phyloP scores from a whole-genome alignment of 345 rosid species.

The Citrus hindsii region DNA sequence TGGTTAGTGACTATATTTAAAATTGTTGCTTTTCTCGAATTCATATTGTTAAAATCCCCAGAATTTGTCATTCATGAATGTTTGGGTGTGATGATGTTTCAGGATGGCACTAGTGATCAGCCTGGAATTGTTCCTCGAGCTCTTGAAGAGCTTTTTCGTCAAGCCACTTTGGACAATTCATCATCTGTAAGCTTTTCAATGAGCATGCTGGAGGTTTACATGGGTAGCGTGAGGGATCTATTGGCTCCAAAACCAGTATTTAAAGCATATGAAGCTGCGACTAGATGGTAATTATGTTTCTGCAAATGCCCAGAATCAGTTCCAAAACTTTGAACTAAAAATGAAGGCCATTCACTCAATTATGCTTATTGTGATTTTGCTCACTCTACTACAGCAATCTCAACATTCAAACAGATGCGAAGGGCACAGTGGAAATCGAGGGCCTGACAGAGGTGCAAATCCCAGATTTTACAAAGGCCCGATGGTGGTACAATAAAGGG shows the following conservation, averaged over 20 bases:
- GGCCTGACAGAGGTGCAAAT: constrained; percentile 76
- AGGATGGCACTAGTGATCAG: constrained; percentile 73
- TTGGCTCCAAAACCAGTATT: constrained; percentile 54
- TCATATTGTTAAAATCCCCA: not conserved
- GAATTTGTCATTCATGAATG: not conserved
- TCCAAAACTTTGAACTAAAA: not conserved
- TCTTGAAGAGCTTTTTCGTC: constrained; percentile 59
- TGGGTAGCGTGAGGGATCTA: constrained; percentile 78
- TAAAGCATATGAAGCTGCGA: constrained; percentile 36
- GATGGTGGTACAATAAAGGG: constrained; percentile 81
- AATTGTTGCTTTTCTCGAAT: not conserved
- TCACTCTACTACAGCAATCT: constrained; percentile 63
- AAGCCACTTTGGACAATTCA: constrained; percentile 41
- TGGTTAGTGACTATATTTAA: constrained; percentile 45
- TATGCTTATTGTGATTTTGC: constrained; percentile 23
- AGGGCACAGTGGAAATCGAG: constrained; percentile 78
- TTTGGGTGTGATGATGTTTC: constrained; percentile 16
- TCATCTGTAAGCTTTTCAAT: constrained; percentile 58
- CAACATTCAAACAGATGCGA: constrained; percentile 82
- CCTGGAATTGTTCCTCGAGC: constrained; percentile 81
- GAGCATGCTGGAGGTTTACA: constrained; percentile 95
- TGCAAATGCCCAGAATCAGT: not conserved
- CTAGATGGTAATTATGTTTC: constrained; percentile 45
- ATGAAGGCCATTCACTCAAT: constrained; percentile 1
- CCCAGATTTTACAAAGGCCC: constrained; percentile 55